Percentiles rank a stretch among this genome's conserved stretches.
phyloP scores from a whole-genome alignment of 768 basidiomycete species.

The Rossbeevera mucosa region DNA sequence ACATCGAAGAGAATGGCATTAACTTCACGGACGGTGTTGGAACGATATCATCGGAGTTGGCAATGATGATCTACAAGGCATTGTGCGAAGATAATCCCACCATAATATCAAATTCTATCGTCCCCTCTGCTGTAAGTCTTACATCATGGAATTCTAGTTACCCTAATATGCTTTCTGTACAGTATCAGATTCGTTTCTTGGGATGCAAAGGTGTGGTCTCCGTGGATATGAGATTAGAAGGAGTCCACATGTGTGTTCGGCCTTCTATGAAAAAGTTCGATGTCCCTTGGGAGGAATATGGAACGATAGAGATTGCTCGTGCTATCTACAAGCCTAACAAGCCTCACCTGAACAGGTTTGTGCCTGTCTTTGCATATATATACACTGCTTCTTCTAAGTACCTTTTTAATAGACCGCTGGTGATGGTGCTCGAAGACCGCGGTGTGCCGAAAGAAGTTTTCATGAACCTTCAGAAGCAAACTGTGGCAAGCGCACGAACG shows the following conservation, averaged over 20 bases:
- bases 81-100: slow-evolving; percentile 43
- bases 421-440: slow-evolving; percentile 77
- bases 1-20: slow-evolving; percentile 44
- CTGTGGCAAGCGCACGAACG: slow-evolving; percentile 52
- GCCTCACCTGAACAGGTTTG: slow-evolving; percentile 74
- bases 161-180: not conserved
- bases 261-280: slow-evolving; percentile 75
- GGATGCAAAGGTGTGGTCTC: slow-evolving; percentile 81
- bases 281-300: slow-evolving; percentile 41
- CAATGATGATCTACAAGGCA: slow-evolving; percentile 53
- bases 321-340: slow-evolving; percentile 55
- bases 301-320: slow-evolving; percentile 70
- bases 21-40: slow-evolving; percentile 78
- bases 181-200: slow-evolving; percentile 80
- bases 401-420: slow-evolving; percentile 47
- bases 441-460: slow-evolving; percentile 59
- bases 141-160: not conserved
- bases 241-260: slow-evolving; percentile 65
- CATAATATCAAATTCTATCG: slow-evolving; percentile 31
- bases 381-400: not conserved
- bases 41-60: slow-evolving; percentile 62
- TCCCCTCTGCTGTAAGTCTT: slow-evolving; percentile 60
- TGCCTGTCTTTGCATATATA: slow-evolving; percentile 18
- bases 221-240: slow-evolving; percentile 51
- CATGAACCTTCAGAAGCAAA: slow-evolving; percentile 53